Percentiles rank a stretch among this genome's conserved stretches.
phyloP scores from a whole-genome alignment of 192 early-diverging fungal species.

The Mycoemilia scoparia region DNA sequence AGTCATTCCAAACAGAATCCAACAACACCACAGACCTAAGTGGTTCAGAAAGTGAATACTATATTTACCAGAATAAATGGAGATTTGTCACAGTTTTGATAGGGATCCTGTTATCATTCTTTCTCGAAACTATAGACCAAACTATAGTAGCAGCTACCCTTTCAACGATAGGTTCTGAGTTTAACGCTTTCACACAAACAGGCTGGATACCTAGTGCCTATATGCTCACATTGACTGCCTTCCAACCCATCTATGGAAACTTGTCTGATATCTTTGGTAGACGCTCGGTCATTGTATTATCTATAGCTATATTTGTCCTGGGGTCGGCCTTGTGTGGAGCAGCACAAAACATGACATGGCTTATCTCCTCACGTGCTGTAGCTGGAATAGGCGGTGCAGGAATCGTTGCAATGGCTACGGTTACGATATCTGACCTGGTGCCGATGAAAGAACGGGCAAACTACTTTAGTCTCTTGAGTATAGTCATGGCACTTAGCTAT shows the following conservation, averaged over 20 bases:
- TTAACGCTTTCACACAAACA: slow-evolving; percentile 42
- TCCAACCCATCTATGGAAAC: slow-evolving; percentile 30
- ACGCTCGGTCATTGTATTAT: slow-evolving; percentile 6
- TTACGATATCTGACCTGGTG: slow-evolving; percentile 24
- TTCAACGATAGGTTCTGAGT: slow-evolving; percentile 49
- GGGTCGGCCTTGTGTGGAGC: slow-evolving; percentile 27
- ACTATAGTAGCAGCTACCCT: slow-evolving; percentile 60
- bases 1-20: too few species aligned
- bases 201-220: slow-evolving; percentile 62
- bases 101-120: slow-evolving; percentile 34
- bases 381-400: slow-evolving; percentile 29
- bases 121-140: slow-evolving; percentile 61
- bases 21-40: too few species aligned
- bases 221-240: slow-evolving; percentile 21
- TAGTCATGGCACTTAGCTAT: slow-evolving; percentile 20
- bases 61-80: too few species aligned
- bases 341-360: slow-evolving; percentile 30
- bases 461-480: slow-evolving; percentile 10
- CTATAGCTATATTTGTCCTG: slow-evolving; percentile 14
- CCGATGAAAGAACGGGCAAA: slow-evolving; percentile 9
- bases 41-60: too few species aligned
- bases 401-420: slow-evolving; percentile 24
- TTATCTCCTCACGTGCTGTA: slow-evolving; percentile 30
- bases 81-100: too few species aligned
- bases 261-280: slow-evolving; percentile 30